These are phyloP conservation scores for Candida dubliniensis DNA, from an alignment of 1,139 yeast species.

Conservation along the genomic window DNA sequence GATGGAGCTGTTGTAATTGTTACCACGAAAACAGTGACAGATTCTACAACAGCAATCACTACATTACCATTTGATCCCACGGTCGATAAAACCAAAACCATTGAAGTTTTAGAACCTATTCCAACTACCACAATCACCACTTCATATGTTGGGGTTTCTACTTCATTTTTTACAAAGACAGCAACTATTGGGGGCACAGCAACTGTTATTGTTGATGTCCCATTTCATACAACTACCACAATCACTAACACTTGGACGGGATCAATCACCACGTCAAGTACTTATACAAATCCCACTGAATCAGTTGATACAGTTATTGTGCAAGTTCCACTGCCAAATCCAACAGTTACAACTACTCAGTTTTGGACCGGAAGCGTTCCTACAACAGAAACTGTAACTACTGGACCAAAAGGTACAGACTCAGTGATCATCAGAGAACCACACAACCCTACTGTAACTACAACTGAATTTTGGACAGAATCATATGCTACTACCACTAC, in stretches of 20 bases:
- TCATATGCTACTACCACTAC: slow-evolving; percentile 9
- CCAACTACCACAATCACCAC: slow-evolving; percentile 17
- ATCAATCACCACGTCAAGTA: slow-evolving; percentile 9
- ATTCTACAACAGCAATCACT: slow-evolving; percentile 19
- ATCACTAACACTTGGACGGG: slow-evolving; percentile 16
- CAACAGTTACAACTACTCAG: slow-evolving; percentile 9
- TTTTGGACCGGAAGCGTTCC: background rate
- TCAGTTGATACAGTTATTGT: slow-evolving; percentile 20
- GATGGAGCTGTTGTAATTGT: slow-evolving; percentile 19
- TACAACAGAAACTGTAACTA: slow-evolving; percentile 9
- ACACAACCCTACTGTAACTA: slow-evolving; percentile 12
- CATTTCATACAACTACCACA: slow-evolving; percentile 14
- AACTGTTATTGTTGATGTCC: slow-evolving; percentile 18
- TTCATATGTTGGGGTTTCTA: slow-evolving; percentile 8
- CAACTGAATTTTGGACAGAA: slow-evolving; percentile 11
- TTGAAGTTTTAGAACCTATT: slow-evolving; percentile 18
- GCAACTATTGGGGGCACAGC: slow-evolving; percentile 17
- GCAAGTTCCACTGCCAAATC: slow-evolving; percentile 17
- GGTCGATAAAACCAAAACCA: slow-evolving; percentile 18
- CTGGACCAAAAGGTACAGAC: slow-evolving; percentile 15
- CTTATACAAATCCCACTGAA: slow-evolving; percentile 11
- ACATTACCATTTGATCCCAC: slow-evolving; percentile 17
- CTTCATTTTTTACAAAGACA: slow-evolving; percentile 11
- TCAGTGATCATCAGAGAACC: slow-evolving; percentile 23
- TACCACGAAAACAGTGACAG: slow-evolving; percentile 25